A percentile compares a stretch with the other conserved stretches of the same genome.
These are phyloP conservation scores for Euphorbia tirucalli DNA, from an alignment of 345 rosid genomes.

Conservation along the genomic window DNA sequence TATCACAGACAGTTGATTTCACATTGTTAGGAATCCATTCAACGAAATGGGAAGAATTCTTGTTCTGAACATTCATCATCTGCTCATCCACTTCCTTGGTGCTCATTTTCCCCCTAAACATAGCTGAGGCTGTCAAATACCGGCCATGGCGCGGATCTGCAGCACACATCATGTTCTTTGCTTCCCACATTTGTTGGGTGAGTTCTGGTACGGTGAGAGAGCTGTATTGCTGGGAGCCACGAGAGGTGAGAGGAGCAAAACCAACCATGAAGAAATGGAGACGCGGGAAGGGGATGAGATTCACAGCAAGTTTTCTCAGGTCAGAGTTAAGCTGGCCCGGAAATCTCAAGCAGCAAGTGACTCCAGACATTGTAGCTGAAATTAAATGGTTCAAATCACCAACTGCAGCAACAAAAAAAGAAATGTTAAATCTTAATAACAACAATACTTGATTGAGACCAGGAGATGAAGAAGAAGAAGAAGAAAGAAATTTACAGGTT, in stretches of 20 bases:
- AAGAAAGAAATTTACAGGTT: conserved; percentile 35
- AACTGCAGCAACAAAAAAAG: conserved; percentile 31
- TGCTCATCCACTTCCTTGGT: conserved; percentile 55
- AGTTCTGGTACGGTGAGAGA: conserved; percentile 49
- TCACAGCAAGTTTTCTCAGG: conserved; percentile 65
- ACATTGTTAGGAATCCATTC: conserved; percentile 70
- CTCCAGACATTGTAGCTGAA: conserved; percentile 74
- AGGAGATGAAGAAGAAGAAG: too few species aligned
- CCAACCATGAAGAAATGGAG: conserved; percentile 65
- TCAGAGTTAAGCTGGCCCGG: conserved; percentile 75
- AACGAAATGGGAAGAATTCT: conserved; percentile 63
- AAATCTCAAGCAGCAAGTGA: conserved; percentile 70
- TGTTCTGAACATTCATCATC: conserved; percentile 72
- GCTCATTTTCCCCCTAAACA: conserved; percentile 53
- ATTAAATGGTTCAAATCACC: conserved; percentile 69
- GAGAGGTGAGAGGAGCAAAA: conserved; percentile 49
- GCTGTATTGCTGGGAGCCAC: conserved; percentile 52
- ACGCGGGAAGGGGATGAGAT: conserved; percentile 52
- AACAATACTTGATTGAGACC: not conserved
- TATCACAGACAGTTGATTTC: conserved; percentile 49
- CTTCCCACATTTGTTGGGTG: conserved; percentile 57
- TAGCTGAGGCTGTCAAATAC: conserved; percentile 51
- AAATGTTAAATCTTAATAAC: too few species aligned
- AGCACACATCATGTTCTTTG: conserved; percentile 58
- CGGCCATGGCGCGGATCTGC: conserved; percentile 48